phyloP scores from a whole-genome alignment of 345 rosid genomes.

The Syzygium aromaticum region DNA sequence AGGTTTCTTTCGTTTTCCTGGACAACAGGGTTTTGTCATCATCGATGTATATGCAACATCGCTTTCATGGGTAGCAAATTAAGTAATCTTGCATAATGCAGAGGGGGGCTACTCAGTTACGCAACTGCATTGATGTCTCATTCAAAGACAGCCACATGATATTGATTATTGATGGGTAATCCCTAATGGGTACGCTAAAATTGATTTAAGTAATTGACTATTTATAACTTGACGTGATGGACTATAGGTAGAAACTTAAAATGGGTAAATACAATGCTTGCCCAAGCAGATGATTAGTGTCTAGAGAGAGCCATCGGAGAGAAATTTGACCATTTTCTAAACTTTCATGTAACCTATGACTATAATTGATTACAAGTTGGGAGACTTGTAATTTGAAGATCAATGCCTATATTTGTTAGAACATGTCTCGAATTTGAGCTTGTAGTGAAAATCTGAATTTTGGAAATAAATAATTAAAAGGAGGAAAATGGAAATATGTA shows the following conservation, averaged over 20 bases:
- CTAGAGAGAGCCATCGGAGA: no score
- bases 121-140: neutral
- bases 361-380: neutral
- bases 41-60: neutral
- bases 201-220: neutral
- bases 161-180: neutral
- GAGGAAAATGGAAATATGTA: no score
- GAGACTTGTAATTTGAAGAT: neutral
- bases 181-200: neutral
- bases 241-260: no score
- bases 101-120: neutral
- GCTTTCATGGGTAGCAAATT: neutral
- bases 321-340: no score
- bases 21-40: neutral
- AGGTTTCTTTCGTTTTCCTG: no score
- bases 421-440: no score
- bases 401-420: neutral
- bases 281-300: no score
- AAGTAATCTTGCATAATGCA: neutral
- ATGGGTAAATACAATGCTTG: no score
- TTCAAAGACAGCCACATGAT: neutral
- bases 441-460: no score
- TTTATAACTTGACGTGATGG: no score
- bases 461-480: no score
- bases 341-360: no score